phyloP scores from a whole-genome alignment of 495 filamentous ascomycete genomes.

The Daldinia childiae region DNA sequence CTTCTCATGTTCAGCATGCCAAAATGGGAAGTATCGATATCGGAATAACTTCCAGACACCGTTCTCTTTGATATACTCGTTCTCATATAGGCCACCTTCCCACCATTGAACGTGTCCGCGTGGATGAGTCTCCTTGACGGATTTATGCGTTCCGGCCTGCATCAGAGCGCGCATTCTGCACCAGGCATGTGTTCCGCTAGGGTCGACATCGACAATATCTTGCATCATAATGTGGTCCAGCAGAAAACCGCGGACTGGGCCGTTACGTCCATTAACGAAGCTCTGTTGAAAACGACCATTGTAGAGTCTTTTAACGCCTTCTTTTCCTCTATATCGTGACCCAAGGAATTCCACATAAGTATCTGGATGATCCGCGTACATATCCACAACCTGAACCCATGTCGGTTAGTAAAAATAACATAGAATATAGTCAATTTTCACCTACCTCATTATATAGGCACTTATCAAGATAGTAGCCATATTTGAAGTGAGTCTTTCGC shows the following conservation, averaged over 20 bases:
- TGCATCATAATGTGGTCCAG: constrained; percentile 68
- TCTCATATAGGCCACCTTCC: constrained; percentile 67
- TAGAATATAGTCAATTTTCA: neutral
- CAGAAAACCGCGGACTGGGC: constrained; percentile 63
- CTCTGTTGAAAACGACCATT: constrained; percentile 59
- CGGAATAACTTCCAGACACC: constrained; percentile 65
- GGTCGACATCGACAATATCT: constrained; percentile 60
- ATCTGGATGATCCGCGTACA: constrained; percentile 63
- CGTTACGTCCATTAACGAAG: constrained; percentile 64
- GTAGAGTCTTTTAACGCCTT: constrained; percentile 64
- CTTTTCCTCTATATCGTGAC: constrained; percentile 61
- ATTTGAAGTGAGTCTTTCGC: constrained; percentile 64
- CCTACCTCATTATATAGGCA: constrained; percentile 64
- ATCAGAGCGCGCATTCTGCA: constrained; percentile 65
- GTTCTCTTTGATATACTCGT: constrained; percentile 67
- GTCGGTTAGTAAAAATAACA: constrained; percentile 11
- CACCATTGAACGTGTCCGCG: constrained; percentile 64
- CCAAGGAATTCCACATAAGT: constrained; percentile 67
- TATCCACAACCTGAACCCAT: constrained; percentile 54
- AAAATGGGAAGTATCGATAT: constrained; percentile 66
- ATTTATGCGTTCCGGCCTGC: constrained; percentile 62
- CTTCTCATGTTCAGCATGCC: constrained; percentile 63
- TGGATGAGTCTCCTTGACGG: constrained; percentile 57
- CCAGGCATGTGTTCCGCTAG: constrained; percentile 58
- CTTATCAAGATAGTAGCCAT: constrained; percentile 69